Evolutionary conservation across 1,284 basidiomycete species (phyloP).

Genomic region (Tremellales sp.): DNA sequence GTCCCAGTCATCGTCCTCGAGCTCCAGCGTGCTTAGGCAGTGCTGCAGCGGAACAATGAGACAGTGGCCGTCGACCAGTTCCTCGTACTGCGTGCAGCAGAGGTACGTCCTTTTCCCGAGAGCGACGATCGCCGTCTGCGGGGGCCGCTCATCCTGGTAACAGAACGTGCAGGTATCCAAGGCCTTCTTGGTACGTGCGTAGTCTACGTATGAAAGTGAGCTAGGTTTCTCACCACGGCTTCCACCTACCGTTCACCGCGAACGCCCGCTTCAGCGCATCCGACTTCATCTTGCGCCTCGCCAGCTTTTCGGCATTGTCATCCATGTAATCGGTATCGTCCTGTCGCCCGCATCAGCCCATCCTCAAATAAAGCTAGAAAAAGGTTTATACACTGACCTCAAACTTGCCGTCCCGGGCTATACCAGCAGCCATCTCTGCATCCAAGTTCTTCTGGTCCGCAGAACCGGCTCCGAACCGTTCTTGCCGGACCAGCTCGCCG

Average conservation of each 20-base stretch:
- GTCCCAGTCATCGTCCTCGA: conserved; percentile 97
- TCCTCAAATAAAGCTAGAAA: background rate
- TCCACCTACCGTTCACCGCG: conserved; percentile 76
- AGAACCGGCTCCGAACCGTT: conserved; percentile 81
- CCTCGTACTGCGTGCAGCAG: conserved; percentile 78
- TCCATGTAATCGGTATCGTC: conserved; percentile 91
- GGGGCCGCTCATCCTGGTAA: conserved; percentile 80
- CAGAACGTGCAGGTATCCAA: conserved; percentile 83
- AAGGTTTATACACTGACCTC: conserved; percentile 58
- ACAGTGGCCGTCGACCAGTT: conserved; percentile 83
- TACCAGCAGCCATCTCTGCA: conserved; percentile 79
- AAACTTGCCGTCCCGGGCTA: conserved; percentile 82
- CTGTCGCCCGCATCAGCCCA: conserved; percentile 42
- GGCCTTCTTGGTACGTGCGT: conserved; percentile 87
- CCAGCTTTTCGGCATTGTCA: conserved; percentile 89
- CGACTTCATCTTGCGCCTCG: conserved; percentile 86
- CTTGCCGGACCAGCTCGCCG: conserved; percentile 88
- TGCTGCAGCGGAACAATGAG: conserved; percentile 95
- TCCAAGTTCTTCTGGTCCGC: conserved; percentile 88
- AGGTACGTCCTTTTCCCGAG: conserved; percentile 88
- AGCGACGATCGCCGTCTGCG: conserved; percentile 79
- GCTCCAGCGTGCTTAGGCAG: conserved; percentile 83
- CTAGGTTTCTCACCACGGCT: background rate
- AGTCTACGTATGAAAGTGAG: conserved; percentile 58
- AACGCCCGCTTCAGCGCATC: conserved; percentile 97